These are phyloP conservation scores for Stemphylium vesicarium DNA, from an alignment of 2,329 filamentous ascomycete genomes.

Conservation along the genomic window DNA sequence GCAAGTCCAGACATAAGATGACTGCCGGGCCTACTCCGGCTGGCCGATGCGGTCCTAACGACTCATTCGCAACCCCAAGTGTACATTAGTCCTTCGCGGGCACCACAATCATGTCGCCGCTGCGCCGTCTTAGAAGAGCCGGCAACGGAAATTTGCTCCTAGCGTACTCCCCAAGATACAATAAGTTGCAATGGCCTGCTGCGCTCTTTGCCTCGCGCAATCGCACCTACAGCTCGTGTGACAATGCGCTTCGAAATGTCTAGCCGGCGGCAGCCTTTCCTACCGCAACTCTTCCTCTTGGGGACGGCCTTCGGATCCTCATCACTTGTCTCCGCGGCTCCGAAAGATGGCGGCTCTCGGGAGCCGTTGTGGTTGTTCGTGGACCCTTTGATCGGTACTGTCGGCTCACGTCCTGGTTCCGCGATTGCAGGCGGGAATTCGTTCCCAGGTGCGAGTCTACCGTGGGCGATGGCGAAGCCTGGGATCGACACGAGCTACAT, in stretches of 20 bases:
- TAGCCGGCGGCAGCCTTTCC: background rate
- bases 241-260: background rate
- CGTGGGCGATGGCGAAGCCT: conserved; percentile 37
- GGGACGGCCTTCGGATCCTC: background rate
- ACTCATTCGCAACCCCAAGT: background rate
- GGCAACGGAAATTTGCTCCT: background rate
- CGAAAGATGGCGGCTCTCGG: background rate
- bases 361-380: conserved; percentile 23
- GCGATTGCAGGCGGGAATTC: conserved; percentile 33
- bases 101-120: background rate
- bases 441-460: conserved; percentile 33
- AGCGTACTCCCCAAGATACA: background rate
- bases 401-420: conserved; percentile 44
- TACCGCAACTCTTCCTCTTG: background rate
- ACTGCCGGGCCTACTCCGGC: background rate
- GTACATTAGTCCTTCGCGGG: background rate
- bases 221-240: background rate
- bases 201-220: background rate
- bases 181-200: background rate
- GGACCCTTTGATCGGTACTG: conserved; percentile 52
- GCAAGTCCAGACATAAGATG: background rate
- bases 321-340: background rate
- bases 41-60: background rate
- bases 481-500: conserved; percentile 35
- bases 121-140: background rate